Percentiles rank a stretch among this genome's conserved stretches.
Conservation (phyloP, 1,139 yeast genomes). For the Candida tetrigidarum region DNA sequence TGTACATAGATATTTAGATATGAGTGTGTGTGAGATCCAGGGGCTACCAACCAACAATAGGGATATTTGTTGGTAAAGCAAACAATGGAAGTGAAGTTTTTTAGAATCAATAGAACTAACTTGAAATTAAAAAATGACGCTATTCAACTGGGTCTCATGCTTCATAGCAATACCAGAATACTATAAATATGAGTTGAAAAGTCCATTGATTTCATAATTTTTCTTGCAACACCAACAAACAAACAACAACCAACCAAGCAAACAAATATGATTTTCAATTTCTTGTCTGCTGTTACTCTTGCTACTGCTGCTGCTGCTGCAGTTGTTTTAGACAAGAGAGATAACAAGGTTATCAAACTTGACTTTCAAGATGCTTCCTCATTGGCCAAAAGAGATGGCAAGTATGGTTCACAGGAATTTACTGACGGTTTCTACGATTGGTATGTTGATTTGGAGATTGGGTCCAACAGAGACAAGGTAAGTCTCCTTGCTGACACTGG, state of each 20-base stretch:
- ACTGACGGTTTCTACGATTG: not conserved
- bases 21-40: too few species aligned
- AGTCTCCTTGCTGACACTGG: constrained; percentile 6
- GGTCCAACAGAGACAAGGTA: constrained; percentile 8
- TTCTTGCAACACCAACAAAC: not conserved
- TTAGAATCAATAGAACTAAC: too few species aligned
- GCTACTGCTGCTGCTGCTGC: constrained; percentile 4
- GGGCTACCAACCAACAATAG: too few species aligned
- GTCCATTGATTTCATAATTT: not conserved
- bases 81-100: too few species aligned
- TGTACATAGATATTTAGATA: too few species aligned
- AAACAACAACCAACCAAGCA: too few species aligned
- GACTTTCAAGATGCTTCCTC: not conserved
- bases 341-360: constrained; percentile 1
- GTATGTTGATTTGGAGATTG: not conserved
- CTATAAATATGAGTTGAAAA: not conserved
- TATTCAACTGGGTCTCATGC: too few species aligned
- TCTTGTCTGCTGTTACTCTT: not conserved
- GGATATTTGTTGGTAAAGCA: too few species aligned
- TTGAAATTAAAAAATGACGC: too few species aligned
- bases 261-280: constrained; percentile 3
- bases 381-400: not conserved
- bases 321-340: not conserved
- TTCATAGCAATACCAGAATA: too few species aligned
- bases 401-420: not conserved